These are phyloP conservation scores for Ceratocystis alfenasii DNA, from an alignment of 2,329 filamentous ascomycete genomes.

Conservation along the genomic window DNA sequence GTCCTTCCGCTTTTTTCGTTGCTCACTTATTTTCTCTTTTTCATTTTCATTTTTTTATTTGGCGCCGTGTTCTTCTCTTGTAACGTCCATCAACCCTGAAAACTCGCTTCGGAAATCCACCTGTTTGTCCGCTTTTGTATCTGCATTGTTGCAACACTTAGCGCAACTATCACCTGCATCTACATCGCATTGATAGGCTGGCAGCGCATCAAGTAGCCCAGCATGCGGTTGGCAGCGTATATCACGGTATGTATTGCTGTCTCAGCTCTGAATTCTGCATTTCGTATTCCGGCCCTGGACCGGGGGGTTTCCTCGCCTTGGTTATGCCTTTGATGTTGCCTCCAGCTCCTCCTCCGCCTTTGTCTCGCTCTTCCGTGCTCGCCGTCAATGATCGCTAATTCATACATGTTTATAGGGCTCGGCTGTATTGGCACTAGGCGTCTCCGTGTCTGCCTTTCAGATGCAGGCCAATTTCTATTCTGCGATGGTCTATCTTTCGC, in stretches of 20 bases:
- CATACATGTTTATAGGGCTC: conserved; percentile 47
- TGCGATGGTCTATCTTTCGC: conserved; percentile 88
- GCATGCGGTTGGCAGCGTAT: conserved; percentile 50
- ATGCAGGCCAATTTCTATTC: conserved; percentile 98
- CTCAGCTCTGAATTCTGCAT: not conserved
- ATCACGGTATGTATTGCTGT: conserved; percentile 43
- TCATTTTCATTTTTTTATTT: not conserved
- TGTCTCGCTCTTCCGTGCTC: not conserved
- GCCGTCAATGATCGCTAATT: not conserved
- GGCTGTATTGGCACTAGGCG: conserved; percentile 67
- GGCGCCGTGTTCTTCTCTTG: conserved; percentile 20
- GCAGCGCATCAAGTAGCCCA: conserved; percentile 26
- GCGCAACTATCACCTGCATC: not conserved
- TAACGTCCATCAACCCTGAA: not conserved
- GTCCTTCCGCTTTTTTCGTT: not conserved
- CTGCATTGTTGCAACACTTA: not conserved
- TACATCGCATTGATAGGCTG: not conserved
- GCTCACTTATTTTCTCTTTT: not conserved
- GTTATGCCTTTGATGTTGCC: not conserved
- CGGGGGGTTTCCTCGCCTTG: not conserved
- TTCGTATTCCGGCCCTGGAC: not conserved
- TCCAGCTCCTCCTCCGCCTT: too few relatives aligned
- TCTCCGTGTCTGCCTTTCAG: conserved; percentile 81
- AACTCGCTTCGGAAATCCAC: not conserved
- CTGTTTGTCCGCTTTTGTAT: not conserved